These are phyloP conservation scores for Inga leiocalycina DNA, from an alignment of 306 rosid species.

Conservation along the genomic window DNA sequence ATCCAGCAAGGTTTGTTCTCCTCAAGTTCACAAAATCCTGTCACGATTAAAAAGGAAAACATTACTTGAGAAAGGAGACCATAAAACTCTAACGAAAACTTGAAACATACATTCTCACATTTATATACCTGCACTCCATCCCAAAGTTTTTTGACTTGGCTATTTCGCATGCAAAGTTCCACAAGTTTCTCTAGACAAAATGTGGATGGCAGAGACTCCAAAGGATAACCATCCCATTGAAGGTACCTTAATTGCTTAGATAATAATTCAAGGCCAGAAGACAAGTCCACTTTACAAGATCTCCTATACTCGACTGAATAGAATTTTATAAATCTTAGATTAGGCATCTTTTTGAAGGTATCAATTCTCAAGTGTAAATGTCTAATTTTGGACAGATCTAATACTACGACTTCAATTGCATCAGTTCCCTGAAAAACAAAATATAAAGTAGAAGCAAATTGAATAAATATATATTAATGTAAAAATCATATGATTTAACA, in stretches of 20 bases:
- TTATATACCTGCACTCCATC: constrained; percentile 25
- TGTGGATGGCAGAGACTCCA: constrained; percentile 11
- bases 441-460: background rate
- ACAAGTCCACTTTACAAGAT: background rate
- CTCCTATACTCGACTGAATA: background rate
- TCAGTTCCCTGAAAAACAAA: constrained; percentile 32
- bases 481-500: background rate
- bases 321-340: constrained; percentile 26
- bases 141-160: constrained; percentile 26
- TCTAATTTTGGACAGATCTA: constrained; percentile 23
- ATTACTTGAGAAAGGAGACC: background rate
- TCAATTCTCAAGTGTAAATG: background rate
- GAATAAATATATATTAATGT: background rate
- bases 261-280: background rate
- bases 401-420: constrained; percentile 29
- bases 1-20: background rate
- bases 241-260: constrained; percentile 18
- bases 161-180: background rate
- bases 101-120: background rate
- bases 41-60: background rate
- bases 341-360: constrained; percentile 31
- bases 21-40: constrained; percentile 11
- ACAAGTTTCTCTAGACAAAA: constrained; percentile 6
- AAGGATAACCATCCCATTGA: constrained; percentile 17
- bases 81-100: background rate